Evolutionary conservation across 768 basidiomycete species (phyloP).

Genomic region (Termitomyces sp.): DNA sequence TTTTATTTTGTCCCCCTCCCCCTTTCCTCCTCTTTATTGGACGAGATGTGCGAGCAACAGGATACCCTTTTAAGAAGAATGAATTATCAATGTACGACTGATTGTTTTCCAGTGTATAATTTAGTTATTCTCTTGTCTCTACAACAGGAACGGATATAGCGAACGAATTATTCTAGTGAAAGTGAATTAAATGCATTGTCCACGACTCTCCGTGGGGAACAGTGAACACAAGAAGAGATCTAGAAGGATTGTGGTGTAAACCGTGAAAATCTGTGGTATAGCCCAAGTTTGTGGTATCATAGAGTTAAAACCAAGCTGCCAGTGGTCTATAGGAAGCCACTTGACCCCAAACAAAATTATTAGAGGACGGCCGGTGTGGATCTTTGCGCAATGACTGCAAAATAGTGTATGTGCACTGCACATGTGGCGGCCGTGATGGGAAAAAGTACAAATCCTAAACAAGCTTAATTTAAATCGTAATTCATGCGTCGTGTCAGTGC

Average conservation of each 20-base stretch:
- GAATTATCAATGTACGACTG: conserved; percentile 5
- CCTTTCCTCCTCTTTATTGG: background rate
- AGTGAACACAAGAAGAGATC: conserved; percentile 8
- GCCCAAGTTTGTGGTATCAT: background rate
- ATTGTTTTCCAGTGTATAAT: background rate
- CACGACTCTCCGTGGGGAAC: conserved; percentile 7
- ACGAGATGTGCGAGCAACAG: background rate
- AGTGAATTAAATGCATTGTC: background rate
- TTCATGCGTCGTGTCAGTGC: conserved; percentile 11
- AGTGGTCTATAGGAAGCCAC: background rate
- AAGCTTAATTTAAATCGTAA: conserved; percentile 17
- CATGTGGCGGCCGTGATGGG: conserved; percentile 3
- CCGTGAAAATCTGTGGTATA: background rate
- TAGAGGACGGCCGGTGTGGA: background rate
- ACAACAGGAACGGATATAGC: background rate
- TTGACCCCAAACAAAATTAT: background rate
- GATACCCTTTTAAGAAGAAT: conserved; percentile 1
- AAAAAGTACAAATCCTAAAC: conserved; percentile 9
- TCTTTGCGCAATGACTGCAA: conserved; percentile 1
- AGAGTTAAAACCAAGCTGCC: background rate
- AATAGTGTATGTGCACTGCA: background rate
- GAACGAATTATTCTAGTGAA: background rate
- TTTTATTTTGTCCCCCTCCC: background rate
- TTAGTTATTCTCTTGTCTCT: background rate
- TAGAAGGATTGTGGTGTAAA: background rate